phyloP scores from a whole-genome alignment of 1,284 basidiomycete species.

The Trichosporon sp. region DNA sequence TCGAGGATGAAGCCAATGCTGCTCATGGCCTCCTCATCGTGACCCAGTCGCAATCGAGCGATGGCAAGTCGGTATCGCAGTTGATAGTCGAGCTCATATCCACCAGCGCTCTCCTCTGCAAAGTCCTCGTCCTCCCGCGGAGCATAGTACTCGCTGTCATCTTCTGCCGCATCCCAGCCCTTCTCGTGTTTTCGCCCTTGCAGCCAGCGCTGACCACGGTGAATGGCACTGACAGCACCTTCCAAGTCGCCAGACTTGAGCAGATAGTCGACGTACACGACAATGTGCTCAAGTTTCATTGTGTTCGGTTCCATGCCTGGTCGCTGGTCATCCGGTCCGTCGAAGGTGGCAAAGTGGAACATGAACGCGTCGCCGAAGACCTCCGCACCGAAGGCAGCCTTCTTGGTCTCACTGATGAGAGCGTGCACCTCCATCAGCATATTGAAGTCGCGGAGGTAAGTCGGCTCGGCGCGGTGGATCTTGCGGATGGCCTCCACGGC shows the following conservation, averaged over 20 bases:
- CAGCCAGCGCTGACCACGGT: constrained; percentile 78
- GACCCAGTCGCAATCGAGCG: constrained; percentile 72
- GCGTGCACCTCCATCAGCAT: constrained; percentile 74
- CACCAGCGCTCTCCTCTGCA: constrained; percentile 21
- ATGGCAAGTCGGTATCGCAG: constrained; percentile 80
- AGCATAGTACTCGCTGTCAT: constrained; percentile 81
- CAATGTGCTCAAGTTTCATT: constrained; percentile 50
- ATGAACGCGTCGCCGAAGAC: constrained; percentile 63
- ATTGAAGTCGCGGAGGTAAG: constrained; percentile 71
- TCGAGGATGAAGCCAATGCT: constrained; percentile 61
- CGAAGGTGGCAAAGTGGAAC: constrained; percentile 48
- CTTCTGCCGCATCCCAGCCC: constrained; percentile 75
- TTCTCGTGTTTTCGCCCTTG: constrained; percentile 65
- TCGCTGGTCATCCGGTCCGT: constrained; percentile 23
- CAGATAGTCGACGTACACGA: constrained; percentile 77
- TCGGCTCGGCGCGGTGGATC: constrained; percentile 57
- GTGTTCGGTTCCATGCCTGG: constrained; percentile 19
- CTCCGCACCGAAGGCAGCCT: constrained; percentile 59
- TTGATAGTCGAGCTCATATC: constrained; percentile 67
- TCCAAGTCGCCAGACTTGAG: constrained; percentile 65
- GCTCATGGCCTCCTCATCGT: constrained; percentile 75
- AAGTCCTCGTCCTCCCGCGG: constrained; percentile 34
- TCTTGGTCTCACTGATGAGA: constrained; percentile 65
- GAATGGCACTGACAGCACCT: constrained; percentile 63
- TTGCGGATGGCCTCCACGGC: constrained; percentile 69